Evolutionary conservation across 2,329 filamentous ascomycete species (phyloP).

Genomic region (Fusarium chlamydosporum): DNA sequence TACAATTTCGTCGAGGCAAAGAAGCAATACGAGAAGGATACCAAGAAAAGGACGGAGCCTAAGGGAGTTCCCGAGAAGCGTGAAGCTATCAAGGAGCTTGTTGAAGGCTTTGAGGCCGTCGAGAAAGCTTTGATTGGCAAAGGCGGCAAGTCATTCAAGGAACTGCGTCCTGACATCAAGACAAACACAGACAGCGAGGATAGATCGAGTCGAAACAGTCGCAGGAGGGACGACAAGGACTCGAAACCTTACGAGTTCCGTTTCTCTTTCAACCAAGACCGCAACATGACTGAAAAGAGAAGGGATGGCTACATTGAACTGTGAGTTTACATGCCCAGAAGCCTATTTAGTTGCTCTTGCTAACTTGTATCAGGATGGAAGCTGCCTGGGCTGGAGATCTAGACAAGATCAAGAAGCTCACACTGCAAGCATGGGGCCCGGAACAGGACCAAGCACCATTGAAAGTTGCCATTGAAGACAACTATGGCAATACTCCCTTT

Average conservation of each 20-base stretch:
- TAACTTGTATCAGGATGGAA: slow-evolving; percentile 68
- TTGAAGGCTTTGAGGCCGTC: slow-evolving; percentile 32
- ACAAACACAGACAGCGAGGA: slow-evolving; percentile 29
- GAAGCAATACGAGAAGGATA: slow-evolving; percentile 47
- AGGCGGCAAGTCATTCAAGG: slow-evolving; percentile 75
- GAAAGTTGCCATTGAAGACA: slow-evolving; percentile 72
- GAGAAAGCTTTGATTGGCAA: slow-evolving; percentile 64
- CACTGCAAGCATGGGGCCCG: slow-evolving; percentile 70
- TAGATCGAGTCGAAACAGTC: background rate
- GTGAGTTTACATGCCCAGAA: slow-evolving; percentile 58
- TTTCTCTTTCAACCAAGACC: slow-evolving; percentile 67
- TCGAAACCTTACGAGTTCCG: slow-evolving; percentile 61
- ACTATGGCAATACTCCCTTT: slow-evolving; percentile 70
- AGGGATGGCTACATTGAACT: slow-evolving; percentile 73
- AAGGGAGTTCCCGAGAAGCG: slow-evolving; percentile 64
- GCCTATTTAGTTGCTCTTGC: background rate
- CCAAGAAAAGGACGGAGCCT: slow-evolving; percentile 32
- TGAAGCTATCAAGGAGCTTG: slow-evolving; percentile 61
- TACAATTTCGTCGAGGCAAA: slow-evolving; percentile 54
- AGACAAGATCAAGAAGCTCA: slow-evolving; percentile 74
- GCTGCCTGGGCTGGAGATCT: slow-evolving; percentile 80
- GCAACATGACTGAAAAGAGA: slow-evolving; percentile 68
- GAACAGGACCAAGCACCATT: slow-evolving; percentile 71
- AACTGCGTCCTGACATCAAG: slow-evolving; percentile 71
- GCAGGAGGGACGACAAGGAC: slow-evolving; percentile 33